Evolutionary conservation across 768 basidiomycete genomes (phyloP).

Genomic region (Cyclocybe aegerita): DNA sequence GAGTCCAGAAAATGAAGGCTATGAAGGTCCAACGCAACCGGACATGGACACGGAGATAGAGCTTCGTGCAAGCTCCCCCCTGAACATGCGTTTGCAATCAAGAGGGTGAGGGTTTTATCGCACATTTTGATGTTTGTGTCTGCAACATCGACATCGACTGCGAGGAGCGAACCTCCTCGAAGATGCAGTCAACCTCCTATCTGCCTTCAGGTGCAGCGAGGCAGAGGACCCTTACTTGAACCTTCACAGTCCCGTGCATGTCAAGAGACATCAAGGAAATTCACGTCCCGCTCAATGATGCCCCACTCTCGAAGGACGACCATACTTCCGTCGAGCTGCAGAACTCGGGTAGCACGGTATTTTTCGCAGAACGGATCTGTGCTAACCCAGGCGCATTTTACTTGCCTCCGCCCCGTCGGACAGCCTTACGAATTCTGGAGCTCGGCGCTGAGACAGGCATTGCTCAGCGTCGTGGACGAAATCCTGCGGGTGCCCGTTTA

Average conservation of each 20-base stretch:
- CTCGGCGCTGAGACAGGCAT: conserved; percentile 83
- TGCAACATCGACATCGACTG: conserved; percentile 31
- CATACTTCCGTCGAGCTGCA: conserved; percentile 85
- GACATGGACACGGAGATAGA: conserved; percentile 34
- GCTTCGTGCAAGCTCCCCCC: conserved; percentile 56
- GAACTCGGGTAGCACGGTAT: conserved; percentile 80
- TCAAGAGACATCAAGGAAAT: conserved; percentile 22
- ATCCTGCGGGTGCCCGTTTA: conserved; percentile 20
- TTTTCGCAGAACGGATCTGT: conserved; percentile 67
- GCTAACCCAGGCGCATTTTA: conserved; percentile 38
- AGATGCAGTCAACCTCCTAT: conserved; percentile 56
- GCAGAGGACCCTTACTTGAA: conserved; percentile 48
- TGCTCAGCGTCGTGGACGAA: conserved; percentile 15
- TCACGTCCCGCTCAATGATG: conserved; percentile 66
- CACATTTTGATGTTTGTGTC: conserved; percentile 57
- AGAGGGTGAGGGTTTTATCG: conserved; percentile 72
- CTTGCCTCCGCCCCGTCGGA: not conserved
- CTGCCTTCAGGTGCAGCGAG: conserved; percentile 44
- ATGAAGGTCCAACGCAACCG: conserved; percentile 24
- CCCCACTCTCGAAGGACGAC: conserved; percentile 58
- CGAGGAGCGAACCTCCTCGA: conserved; percentile 46
- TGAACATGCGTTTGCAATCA: conserved; percentile 67
- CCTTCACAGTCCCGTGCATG: conserved; percentile 45
- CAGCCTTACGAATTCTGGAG: conserved; percentile 56
- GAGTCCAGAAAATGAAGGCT: conserved; percentile 71